Conservation (phyloP, 352 stramenopile species). For the Peronospora farinosa region DNA sequence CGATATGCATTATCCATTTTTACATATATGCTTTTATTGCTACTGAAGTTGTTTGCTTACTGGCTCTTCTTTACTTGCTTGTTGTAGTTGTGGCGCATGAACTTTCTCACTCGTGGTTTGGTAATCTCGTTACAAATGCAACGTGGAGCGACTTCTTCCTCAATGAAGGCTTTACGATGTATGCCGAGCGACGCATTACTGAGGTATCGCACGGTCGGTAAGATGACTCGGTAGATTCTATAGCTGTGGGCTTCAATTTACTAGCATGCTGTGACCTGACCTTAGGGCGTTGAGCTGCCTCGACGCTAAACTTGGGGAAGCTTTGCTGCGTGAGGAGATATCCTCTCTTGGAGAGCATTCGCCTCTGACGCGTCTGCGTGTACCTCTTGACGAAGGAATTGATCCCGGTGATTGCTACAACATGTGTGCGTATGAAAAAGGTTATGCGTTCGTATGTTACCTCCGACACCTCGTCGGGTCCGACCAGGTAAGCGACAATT, state of each 20-base stretch:
- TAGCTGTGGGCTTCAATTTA: neutral
- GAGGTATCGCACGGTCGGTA: slow-evolving; percentile 64
- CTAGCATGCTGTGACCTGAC: neutral
- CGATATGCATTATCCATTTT: neutral
- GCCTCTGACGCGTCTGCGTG: slow-evolving; percentile 60
- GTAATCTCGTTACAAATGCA: slow-evolving; percentile 78
- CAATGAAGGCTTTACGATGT: slow-evolving; percentile 88
- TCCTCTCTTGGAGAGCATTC: slow-evolving; percentile 57
- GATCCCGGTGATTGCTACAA: slow-evolving; percentile 80
- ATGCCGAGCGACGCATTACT: slow-evolving; percentile 65
- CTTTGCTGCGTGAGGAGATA: slow-evolving; percentile 61
- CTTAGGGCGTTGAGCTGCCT: slow-evolving; percentile 56
- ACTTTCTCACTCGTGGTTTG: slow-evolving; percentile 83
- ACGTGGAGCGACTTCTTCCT: slow-evolving; percentile 86
- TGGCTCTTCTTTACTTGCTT: neutral
- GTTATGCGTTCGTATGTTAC: slow-evolving; percentile 75
- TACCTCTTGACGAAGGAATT: slow-evolving; percentile 68
- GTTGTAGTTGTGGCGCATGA: slow-evolving; percentile 69
- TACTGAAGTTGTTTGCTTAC: neutral
- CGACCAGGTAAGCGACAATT: slow-evolving; percentile 31
- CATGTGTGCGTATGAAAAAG: slow-evolving; percentile 77
- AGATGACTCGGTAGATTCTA: neutral
- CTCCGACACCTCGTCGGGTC: slow-evolving; percentile 57
- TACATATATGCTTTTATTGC: neutral
- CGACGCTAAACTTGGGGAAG: slow-evolving; percentile 65